These are phyloP conservation scores for Neltuma alba DNA, from an alignment of 306 rosid genomes.

Conservation along the genomic window DNA sequence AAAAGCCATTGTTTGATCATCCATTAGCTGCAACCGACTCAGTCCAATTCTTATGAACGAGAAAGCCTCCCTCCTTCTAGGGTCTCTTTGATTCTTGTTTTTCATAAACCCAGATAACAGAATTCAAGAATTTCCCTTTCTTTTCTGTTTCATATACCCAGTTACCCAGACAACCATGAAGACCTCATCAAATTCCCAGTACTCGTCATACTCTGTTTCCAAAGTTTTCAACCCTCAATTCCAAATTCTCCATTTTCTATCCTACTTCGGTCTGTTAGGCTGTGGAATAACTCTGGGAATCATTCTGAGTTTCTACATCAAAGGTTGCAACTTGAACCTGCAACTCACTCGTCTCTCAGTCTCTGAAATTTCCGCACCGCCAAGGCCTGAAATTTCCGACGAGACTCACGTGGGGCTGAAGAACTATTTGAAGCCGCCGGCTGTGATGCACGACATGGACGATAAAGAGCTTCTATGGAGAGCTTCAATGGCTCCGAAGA, in stretches of 20 bases:
- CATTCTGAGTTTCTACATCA: conserved; percentile 48
- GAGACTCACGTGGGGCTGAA: conserved; percentile 49
- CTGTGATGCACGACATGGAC: conserved; percentile 60
- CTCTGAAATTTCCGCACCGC: conserved; percentile 24
- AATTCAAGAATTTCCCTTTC: neutral
- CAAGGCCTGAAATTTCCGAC: neutral
- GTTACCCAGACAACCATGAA: conserved; percentile 38
- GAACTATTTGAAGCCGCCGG: conserved; percentile 56
- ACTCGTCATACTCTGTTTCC: conserved; percentile 40
- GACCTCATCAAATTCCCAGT: conserved; percentile 39
- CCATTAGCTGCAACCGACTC: neutral
- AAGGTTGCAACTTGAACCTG: conserved; percentile 56
- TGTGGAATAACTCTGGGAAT: conserved; percentile 68
- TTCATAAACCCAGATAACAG: neutral
- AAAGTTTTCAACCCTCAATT: conserved; percentile 45
- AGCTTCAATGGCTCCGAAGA: conserved; percentile 68
- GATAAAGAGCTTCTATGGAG: conserved; percentile 80
- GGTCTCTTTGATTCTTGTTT: neutral
- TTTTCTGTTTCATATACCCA: neutral
- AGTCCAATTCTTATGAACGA: neutral
- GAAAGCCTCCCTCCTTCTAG: neutral
- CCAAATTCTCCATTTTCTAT: conserved; percentile 45
- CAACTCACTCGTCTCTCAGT: conserved; percentile 61
- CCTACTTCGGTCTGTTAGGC: conserved; percentile 51
- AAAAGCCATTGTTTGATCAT: neutral